These are phyloP conservation scores for Eucalyptus sp. DNA, from an alignment of 345 rosid species.

Conservation along the genomic window DNA sequence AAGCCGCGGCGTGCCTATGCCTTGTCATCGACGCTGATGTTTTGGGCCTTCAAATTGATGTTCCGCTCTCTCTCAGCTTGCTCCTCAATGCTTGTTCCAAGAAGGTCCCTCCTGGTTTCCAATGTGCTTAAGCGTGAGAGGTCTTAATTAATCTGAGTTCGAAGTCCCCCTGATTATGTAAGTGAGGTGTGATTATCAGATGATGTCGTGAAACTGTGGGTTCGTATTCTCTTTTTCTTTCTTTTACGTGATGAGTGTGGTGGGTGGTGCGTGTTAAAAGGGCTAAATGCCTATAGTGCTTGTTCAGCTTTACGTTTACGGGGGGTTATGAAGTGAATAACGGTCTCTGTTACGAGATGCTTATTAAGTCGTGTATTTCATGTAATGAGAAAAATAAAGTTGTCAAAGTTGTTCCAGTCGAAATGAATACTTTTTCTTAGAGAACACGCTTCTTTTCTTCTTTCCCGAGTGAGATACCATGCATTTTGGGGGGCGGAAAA, in stretches of 20 bases:
- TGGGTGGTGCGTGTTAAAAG: neutral
- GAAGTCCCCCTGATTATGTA: neutral
- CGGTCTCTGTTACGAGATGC: neutral
- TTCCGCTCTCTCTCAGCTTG: constrained; percentile 48
- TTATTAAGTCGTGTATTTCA: neutral
- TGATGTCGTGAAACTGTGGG: neutral
- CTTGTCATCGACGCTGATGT: constrained; percentile 55
- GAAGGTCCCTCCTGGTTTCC: constrained; percentile 45
- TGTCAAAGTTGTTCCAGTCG: neutral
- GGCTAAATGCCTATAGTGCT: neutral
- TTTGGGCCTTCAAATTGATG: constrained; percentile 40
- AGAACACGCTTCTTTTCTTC: neutral
- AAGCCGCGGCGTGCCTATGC: constrained; percentile 57
- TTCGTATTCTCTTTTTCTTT: neutral
- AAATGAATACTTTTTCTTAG: neutral
- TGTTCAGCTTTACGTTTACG: neutral
- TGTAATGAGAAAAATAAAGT: neutral
- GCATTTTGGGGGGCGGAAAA: neutral
- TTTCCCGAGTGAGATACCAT: neutral
- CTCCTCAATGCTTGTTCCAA: constrained; percentile 59
- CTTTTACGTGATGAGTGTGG: neutral
- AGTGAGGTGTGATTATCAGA: neutral
- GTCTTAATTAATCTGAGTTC: neutral
- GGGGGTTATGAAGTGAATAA: neutral
- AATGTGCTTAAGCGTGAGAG: constrained; percentile 25